phyloP scores from a whole-genome alignment of 371 early-diverging fungal species.

The Sporodiniella umbellata region DNA sequence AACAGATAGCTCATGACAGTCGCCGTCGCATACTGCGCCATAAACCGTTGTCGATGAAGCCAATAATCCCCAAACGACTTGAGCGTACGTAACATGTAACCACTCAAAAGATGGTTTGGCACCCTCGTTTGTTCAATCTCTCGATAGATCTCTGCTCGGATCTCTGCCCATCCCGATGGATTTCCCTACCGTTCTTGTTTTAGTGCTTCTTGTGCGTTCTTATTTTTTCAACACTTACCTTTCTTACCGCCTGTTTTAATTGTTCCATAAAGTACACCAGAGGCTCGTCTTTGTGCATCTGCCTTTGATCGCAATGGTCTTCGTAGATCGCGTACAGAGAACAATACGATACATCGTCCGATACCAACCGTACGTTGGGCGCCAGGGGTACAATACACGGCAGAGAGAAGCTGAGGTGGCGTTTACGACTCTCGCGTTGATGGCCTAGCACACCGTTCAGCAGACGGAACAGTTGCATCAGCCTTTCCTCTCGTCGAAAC shows the following conservation, averaged over 20 bases:
- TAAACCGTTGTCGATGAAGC: constrained; percentile 91
- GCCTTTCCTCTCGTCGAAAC: constrained; percentile 90
- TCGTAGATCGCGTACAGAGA: constrained; percentile 87
- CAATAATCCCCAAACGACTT: constrained; percentile 84
- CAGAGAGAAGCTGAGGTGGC: constrained; percentile 85
- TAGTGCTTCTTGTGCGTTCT: neutral
- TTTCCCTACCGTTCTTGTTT: constrained; percentile 14
- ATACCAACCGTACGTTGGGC: constrained; percentile 88
- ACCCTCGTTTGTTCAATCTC: constrained; percentile 76
- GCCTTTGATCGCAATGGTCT: constrained; percentile 68
- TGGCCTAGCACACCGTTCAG: constrained; percentile 81
- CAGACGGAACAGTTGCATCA: constrained; percentile 89
- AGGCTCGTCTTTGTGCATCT: constrained; percentile 79
- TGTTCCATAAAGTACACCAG: constrained; percentile 69
- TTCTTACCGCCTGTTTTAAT: constrained; percentile 48
- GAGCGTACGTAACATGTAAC: constrained; percentile 70
- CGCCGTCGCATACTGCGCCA: constrained; percentile 81
- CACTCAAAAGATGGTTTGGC: constrained; percentile 78
- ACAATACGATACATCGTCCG: constrained; percentile 86
- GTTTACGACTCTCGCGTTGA: constrained; percentile 73
- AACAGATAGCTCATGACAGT: constrained; percentile 90
- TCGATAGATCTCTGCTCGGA: constrained; percentile 80
- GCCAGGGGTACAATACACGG: constrained; percentile 91
- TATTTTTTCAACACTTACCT: constrained; percentile 35
- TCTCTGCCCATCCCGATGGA: no score